Evolutionary conservation across 805 yeast species (phyloP), one percentile per base, ranked within the genome.

Genomic region (Maudiozyma pseudohumilis): DNA sequence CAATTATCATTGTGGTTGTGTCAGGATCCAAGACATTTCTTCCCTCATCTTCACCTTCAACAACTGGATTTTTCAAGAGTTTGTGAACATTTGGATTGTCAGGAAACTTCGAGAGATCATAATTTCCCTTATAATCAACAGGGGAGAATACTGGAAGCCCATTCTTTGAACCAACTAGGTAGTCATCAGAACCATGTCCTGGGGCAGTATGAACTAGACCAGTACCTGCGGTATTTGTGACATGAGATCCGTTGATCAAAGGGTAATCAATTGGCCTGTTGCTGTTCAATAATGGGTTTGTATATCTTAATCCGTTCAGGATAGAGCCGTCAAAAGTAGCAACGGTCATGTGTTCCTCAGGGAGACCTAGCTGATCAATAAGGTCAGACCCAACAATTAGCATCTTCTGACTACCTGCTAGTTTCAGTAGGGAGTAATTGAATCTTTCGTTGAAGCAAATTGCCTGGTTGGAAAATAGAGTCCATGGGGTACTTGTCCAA

Each of bases 401-500:
- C 23, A 60, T 47, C 7, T 74, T 81, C 11, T 57, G 55, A 1
- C 49, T 43, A 0, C 40, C 42, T 1, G 56, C 44, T 11, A 56
- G 44, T 23, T 54, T 48, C 5, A 75, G 56, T 10, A 81, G 45
- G 1, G 77, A 72, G 54, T 92, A 92, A 0, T 57, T 53, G 39
- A 83, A 62, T 1, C 67, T 60, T 20, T 72, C 60, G 50, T 85
- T 76, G 29, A 81, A 69, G 32, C 92, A 79, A 30, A 92, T 75
- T 0, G 96, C 96, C 44, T 71, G 69, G 53, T 92, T 92, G 0
- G 95, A 79, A 4, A 85, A 83, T 23, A 92, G 66, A 0, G 99
- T 92, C 99, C 99, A 92, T 0, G 98, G 96, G 1, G 98, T 92
- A 1, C 96, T 88, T 0, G 99, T 92, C 99, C 99, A 92, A 40